Percentiles rank a stretch among this genome's conserved stretches.
Evolutionary conservation across 495 filamentous ascomycete species (phyloP).

Genomic region (Daldinia concentrica): DNA sequence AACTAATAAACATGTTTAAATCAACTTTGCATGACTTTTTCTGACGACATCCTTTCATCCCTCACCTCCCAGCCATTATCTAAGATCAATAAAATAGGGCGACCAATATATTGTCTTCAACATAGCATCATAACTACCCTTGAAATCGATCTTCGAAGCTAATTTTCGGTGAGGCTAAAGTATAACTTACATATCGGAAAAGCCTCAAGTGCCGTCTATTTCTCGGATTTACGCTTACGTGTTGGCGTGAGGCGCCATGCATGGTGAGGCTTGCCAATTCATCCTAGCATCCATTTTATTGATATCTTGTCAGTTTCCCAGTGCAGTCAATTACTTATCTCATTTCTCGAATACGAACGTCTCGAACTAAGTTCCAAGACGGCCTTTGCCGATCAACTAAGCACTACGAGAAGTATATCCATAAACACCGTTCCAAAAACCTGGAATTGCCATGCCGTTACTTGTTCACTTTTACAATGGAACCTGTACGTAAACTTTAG

Average conservation of each 20-base stretch:
- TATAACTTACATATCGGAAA: background rate
- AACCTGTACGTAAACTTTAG: background rate
- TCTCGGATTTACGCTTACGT: background rate
- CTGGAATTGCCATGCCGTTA: background rate
- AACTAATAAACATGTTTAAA: background rate
- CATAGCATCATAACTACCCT: background rate
- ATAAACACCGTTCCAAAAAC: background rate
- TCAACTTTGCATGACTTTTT: background rate
- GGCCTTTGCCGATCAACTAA: background rate
- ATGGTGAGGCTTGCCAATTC: background rate
- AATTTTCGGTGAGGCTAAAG: background rate
- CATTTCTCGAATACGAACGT: background rate
- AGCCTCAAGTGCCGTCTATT: background rate
- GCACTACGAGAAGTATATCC: background rate
- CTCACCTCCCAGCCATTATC: background rate
- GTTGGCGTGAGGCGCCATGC: background rate
- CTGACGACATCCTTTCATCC: background rate
- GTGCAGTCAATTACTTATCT: background rate
- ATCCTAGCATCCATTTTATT: too few relatives aligned
- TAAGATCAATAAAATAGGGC: background rate
- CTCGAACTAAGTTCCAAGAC: background rate
- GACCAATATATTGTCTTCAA: background rate
- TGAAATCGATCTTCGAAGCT: background rate
- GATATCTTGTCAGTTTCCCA: background rate
- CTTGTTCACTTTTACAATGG: background rate